phyloP scores from a whole-genome alignment of 2,329 filamentous ascomycete genomes.

The Colletotrichum sp. region DNA sequence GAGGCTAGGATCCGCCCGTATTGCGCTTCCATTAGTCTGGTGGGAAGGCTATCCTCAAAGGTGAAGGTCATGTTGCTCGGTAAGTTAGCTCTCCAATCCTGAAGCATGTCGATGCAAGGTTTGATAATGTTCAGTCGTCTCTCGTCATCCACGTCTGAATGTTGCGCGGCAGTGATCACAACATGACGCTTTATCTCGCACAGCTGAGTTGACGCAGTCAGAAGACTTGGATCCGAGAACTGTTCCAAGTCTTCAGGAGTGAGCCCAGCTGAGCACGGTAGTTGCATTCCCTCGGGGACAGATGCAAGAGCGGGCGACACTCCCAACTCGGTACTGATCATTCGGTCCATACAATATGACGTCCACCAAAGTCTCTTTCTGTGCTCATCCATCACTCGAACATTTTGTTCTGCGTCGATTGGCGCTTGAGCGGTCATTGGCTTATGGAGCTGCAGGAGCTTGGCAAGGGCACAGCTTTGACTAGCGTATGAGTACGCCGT shows the following conservation, averaged over 20 bases:
- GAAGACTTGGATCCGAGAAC: slow-evolving; percentile 13
- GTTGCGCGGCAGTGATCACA: slow-evolving; percentile 2
- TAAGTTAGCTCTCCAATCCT: neutral
- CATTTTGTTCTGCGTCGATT: neutral
- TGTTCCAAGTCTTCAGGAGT: neutral
- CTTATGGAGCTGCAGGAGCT: slow-evolving; percentile 10
- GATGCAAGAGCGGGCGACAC: neutral
- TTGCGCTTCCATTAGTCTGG: neutral
- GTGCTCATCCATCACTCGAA: slow-evolving; percentile 6
- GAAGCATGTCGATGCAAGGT: slow-evolving; percentile 6
- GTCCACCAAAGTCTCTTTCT: slow-evolving; percentile 20
- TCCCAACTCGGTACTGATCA: slow-evolving; percentile 16
- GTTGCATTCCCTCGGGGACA: neutral
- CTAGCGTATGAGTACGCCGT: slow-evolving; percentile 20
- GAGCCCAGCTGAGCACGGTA: neutral
- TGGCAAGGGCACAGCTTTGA: slow-evolving; percentile 15
- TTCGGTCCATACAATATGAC: slow-evolving; percentile 19
- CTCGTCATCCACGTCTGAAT: neutral
- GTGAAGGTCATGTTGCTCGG: neutral
- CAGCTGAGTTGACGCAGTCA: neutral
- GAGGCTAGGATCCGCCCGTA: neutral
- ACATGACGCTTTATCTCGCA: slow-evolving; percentile 16
- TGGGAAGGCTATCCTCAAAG: slow-evolving; percentile 2
- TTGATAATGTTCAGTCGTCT: neutral
- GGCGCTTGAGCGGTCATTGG: neutral